Base-by-base conservation (phyloP, 768 basidiomycete species). In the Lenzites betulinus region DNA sequence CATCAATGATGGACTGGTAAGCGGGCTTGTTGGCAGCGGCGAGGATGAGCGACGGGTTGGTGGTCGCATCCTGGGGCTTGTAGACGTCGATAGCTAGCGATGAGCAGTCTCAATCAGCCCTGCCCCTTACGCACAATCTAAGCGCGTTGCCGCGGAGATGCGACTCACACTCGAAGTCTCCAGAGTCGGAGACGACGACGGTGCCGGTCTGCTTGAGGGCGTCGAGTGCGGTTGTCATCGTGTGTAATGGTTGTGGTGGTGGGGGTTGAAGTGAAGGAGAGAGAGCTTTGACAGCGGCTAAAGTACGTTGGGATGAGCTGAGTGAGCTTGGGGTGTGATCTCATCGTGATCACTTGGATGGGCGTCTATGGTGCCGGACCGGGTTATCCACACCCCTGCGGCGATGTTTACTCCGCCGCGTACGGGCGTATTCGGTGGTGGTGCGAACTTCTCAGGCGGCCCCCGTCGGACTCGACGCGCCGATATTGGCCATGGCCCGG, bases 41-140 rank as follows among this genome's bases (percentile, higher is more conserved):
- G 71, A 99, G 81, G 74, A 98, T 93, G 74, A 95, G 76, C 35
- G 93, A 95, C 18, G 97, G 97, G 81, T 98, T 99, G 65, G 97
- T 99, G 46, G 97, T 98, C 22, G 96, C 96, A 81, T 98, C 96
- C 88, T 95, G 71, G 68, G 96, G 96, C 80, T 97, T 95, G 88
- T 96, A 98, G 63, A 83, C 88, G 78, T 88, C 94, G 81, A 98
- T 97, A 65, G 90, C 93, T 95, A 67, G 43, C 47, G 74, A 65
- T 68, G 64, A 65, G 65, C 38, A 61, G 30, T 20, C 42, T 47
- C 39, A 50, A 51, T 58, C 56, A 58, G 41, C n/a, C 42, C 49
- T 15, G 60, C 42, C 64, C n/a, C n/a, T n/a, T n/a, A 47, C 12
- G 64, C 47, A 30, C 62, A n/a, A 46, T 46, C 44, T 25, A 46